Base-by-base conservation (phyloP, 2,329 filamentous ascomycete genomes). In the Beauveria caledonica region DNA sequence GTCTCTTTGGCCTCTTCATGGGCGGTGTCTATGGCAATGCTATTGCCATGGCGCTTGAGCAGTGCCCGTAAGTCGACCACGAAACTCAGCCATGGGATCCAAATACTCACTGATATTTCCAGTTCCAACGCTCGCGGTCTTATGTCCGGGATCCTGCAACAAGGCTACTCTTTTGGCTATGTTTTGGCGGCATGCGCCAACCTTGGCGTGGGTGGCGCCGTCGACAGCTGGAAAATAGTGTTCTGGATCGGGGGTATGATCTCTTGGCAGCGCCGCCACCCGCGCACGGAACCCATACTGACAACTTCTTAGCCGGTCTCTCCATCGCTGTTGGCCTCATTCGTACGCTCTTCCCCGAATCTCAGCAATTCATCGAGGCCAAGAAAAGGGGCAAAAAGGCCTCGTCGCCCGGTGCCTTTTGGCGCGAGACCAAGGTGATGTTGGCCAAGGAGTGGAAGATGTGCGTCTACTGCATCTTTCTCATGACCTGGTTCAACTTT, bases 71-170 rank as follows among this genome's bases (percentile, higher is more conserved):
- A 73, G 81, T 76, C 39, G n/a, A 23, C 19, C 13, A 17, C 19
- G 25, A 2, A 19, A 21, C 5, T 36, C 27, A 19, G 8, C 3
- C 44, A n/a, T 55, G 23, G 19, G 15, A 42, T 57, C n/a, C 25
- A 21, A 48, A 19, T 29, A 40, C 58, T 62, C 33, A 64, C 62
- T 62, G 17, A 49, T 60, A 61, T 58, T 62, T 59, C 25, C 64
- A 81, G 80, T 60, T 73, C 76, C 51, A 84, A 89, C 60, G 86
- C 89, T 8, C 81, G 90, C 70, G 90, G 90, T 66, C 77, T 94
- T 42, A 89, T 94, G 82, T 90, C 86, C 15, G 90, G 90, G 58
- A 88, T 94, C 55, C 75, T 93, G 19, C 90, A 94, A 68, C 89
- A 92, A 72, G 90, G 90, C 2, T 92, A 92, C 70, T 87, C 87